Conservation (phyloP, 805 yeast species). For the Metschnikowia sp. region DNA sequence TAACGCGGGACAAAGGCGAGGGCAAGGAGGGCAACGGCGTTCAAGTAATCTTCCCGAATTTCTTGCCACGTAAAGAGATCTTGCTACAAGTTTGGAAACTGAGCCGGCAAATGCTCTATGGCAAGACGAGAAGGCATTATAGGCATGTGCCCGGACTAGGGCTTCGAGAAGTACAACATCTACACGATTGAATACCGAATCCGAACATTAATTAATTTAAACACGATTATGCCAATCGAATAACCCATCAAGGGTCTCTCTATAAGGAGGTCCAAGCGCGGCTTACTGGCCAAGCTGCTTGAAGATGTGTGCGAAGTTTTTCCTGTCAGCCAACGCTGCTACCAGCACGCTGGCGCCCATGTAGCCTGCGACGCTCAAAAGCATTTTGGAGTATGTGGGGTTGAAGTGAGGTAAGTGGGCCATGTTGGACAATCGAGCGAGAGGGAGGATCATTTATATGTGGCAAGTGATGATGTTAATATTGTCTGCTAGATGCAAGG, state of each 20-base stretch:
- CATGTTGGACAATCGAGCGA: conserved; percentile 7
- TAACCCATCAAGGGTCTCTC: not conserved
- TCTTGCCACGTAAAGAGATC: conserved; percentile 41
- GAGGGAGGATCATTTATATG: conserved; percentile 7
- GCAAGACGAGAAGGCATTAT: conserved; percentile 14
- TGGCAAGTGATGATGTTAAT: not conserved
- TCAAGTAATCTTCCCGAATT: conserved; percentile 40
- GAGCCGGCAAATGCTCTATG: conserved; percentile 36
- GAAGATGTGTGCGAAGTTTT: conserved; percentile 27
- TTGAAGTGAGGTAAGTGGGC: conserved; percentile 10
- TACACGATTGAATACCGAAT: conserved; percentile 8
- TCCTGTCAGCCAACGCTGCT: conserved; percentile 30
- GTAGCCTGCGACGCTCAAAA: conserved; percentile 23
- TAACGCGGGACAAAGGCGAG: conserved; percentile 36
- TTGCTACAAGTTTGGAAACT: conserved; percentile 38
- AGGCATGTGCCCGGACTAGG: conserved; percentile 21
- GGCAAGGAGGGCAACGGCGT: conserved; percentile 19
- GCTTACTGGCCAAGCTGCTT: conserved; percentile 27
- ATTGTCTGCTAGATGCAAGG: not conserved
- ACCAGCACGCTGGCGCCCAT: conserved; percentile 26
- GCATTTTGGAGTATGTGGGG: conserved; percentile 17
- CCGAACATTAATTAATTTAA: conserved; percentile 1
- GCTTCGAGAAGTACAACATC: conserved; percentile 17
- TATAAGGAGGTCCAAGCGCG: not conserved
- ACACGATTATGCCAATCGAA: not conserved